These are phyloP conservation scores for Mycena rosella DNA, from an alignment of 768 basidiomycete genomes.

Conservation along the genomic window DNA sequence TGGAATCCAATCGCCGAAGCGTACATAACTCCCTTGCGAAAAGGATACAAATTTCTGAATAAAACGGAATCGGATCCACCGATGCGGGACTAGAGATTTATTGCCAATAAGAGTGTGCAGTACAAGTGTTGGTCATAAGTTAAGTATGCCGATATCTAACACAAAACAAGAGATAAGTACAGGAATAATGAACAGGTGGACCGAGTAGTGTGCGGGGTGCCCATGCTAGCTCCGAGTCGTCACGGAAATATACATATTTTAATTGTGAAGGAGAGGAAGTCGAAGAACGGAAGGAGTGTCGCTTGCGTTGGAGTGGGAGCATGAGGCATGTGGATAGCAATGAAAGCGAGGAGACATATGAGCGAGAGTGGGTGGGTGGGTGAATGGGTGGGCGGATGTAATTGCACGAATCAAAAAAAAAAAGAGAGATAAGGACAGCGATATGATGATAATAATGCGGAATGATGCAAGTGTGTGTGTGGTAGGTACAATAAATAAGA, in stretches of 20 bases:
- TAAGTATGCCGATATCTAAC: slow-evolving; percentile 29
- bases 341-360: slow-evolving; percentile 32
- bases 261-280: slow-evolving; percentile 2
- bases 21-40: too few species aligned
- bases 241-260: slow-evolving; percentile 18
- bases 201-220: slow-evolving; percentile 6
- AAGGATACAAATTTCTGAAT: too few species aligned
- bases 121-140: slow-evolving; percentile 31
- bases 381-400: slow-evolving; percentile 15
- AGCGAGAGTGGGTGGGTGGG: slow-evolving; percentile 7
- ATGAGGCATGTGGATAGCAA: slow-evolving; percentile 30
- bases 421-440: slow-evolving; percentile 23
- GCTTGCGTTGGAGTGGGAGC: slow-evolving; percentile 1
- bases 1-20: too few species aligned
- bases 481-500: slow-evolving; percentile 31
- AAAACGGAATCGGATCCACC: too few species aligned
- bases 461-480: slow-evolving; percentile 29
- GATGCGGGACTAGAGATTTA: not conserved
- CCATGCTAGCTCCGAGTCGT: slow-evolving; percentile 15
- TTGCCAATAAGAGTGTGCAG: not conserved
- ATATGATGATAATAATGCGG: slow-evolving; percentile 9
- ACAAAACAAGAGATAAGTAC: slow-evolving; percentile 36
- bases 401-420: slow-evolving; percentile 33
- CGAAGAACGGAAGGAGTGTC: slow-evolving; percentile 1
- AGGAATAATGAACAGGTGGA: slow-evolving; percentile 27